phyloP scores from a whole-genome alignment of 2,329 filamentous ascomycete species.

The Akanthomyces muscarius region DNA sequence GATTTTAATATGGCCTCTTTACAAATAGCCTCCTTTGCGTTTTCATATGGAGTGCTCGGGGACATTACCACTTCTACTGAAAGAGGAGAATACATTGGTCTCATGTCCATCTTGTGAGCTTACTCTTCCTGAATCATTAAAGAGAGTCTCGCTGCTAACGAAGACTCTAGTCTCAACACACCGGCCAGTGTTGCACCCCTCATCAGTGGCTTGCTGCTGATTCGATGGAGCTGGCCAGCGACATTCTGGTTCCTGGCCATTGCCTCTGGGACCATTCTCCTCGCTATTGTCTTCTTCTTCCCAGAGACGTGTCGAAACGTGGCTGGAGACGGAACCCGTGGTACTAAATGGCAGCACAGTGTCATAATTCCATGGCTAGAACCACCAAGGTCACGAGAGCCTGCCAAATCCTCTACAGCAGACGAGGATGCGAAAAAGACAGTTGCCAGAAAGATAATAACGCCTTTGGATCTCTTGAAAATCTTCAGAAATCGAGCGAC shows the following conservation, averaged over 20 bases:
- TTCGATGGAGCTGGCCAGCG: constrained; percentile 3
- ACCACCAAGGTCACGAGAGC: neutral
- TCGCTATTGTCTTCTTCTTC: neutral
- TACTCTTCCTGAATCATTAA: neutral
- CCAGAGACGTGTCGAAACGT: constrained; percentile 2
- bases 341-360: neutral
- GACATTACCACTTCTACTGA: constrained; percentile 53
- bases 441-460: neutral
- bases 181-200: constrained; percentile 2
- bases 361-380: neutral
- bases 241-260: constrained; percentile 5
- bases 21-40: constrained; percentile 44
- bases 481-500: constrained; percentile 2
- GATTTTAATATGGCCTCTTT: neutral
- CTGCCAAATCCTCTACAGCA: neutral
- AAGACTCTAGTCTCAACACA: neutral
- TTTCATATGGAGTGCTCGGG: constrained; percentile 47
- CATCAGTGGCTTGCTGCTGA: constrained; percentile 1
- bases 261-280: neutral
- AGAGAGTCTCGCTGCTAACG: no score
- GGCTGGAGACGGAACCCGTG: neutral
- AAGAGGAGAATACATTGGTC: constrained; percentile 40
- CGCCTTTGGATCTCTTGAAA: neutral
- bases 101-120: constrained; percentile 4
- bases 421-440: neutral